Evolutionary conservation across 805 yeast species (phyloP).

Genomic region (Groenewaldozyma salmanticensis): DNA sequence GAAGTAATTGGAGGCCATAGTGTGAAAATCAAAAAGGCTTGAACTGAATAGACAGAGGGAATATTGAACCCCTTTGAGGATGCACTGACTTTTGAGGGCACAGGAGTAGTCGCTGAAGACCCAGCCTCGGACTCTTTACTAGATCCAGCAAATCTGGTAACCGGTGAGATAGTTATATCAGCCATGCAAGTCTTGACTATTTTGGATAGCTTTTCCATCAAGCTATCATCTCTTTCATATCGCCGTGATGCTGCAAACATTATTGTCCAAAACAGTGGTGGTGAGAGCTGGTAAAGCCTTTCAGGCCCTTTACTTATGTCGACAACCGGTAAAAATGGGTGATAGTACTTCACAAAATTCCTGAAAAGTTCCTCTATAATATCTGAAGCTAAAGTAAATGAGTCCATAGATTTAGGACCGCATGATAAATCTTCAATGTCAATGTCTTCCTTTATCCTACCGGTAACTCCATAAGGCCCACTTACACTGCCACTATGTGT

Average conservation of each 20-base stretch:
- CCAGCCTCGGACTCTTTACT: slow-evolving; percentile 5
- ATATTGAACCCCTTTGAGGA: slow-evolving; percentile 71
- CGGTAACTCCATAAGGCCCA: neutral
- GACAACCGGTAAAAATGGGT: slow-evolving; percentile 79
- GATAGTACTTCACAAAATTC: slow-evolving; percentile 72
- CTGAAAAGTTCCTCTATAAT: slow-evolving; percentile 52
- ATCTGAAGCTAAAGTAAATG: slow-evolving; percentile 48
- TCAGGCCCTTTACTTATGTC: slow-evolving; percentile 79
- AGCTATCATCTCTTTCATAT: slow-evolving; percentile 28
- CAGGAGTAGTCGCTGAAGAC: neutral
- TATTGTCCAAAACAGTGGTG: slow-evolving; percentile 88
- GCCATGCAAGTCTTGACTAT: slow-evolving; percentile 68
- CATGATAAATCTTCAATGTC: slow-evolving; percentile 11
- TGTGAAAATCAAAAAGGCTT: slow-evolving; percentile 79
- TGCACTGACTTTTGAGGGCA: slow-evolving; percentile 5
- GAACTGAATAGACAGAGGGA: slow-evolving; percentile 88
- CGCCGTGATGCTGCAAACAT: slow-evolving; percentile 78
- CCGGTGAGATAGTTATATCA: slow-evolving; percentile 84
- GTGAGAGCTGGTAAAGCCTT: slow-evolving; percentile 65
- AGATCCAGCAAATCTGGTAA: slow-evolving; percentile 49
- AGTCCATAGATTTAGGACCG: slow-evolving; percentile 58
- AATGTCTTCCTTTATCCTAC: neutral
- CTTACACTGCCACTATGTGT: neutral
- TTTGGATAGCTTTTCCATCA: slow-evolving; percentile 57
- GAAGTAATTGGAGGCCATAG: slow-evolving; percentile 96